Evolutionary conservation across 164 flowering plant genomes (phyloP).

Genomic region (Warburgia ugandensis): DNA sequence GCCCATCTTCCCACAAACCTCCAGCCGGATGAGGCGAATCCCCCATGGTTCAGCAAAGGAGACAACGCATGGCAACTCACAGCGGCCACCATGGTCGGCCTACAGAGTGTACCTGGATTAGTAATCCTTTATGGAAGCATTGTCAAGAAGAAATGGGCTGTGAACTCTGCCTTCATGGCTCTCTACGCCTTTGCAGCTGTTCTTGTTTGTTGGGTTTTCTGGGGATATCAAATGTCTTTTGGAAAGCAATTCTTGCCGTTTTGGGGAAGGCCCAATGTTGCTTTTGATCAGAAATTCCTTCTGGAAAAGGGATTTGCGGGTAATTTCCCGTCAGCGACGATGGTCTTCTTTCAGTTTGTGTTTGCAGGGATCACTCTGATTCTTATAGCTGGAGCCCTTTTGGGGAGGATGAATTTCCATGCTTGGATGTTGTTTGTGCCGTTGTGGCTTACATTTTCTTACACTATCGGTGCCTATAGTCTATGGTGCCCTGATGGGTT

Average conservation of each 20-base stretch:
- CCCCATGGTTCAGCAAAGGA: conserved; percentile 18
- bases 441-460: conserved; percentile 46
- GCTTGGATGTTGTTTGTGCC: conserved; percentile 80
- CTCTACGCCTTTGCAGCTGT: conserved; percentile 23
- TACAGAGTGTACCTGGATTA: conserved; percentile 20
- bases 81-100: conserved; percentile 16
- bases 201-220: conserved; percentile 16
- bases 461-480: conserved; percentile 40
- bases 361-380: conserved; percentile 58
- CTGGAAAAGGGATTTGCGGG: conserved; percentile 28
- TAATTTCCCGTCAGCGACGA: conserved; percentile 43
- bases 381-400: conserved; percentile 46
- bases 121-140: conserved; percentile 54
- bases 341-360: conserved; percentile 56
- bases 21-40: conserved; percentile 14
- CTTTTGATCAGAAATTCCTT: conserved; percentile 30
- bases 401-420: conserved; percentile 59
- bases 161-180: conserved; percentile 22
- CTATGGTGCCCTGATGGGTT: conserved; percentile 35
- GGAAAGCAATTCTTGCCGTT: conserved; percentile 17
- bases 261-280: conserved; percentile 28
- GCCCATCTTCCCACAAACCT: conserved; percentile 8
- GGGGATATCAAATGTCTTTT: conserved; percentile 19
- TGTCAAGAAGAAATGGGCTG: conserved; percentile 44
- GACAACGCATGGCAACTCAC: conserved; percentile 23